Percentiles rank a stretch among this genome's conserved stretches.
phyloP scores from a whole-genome alignment of 768 basidiomycete species.

The Amanita molliuscula region DNA sequence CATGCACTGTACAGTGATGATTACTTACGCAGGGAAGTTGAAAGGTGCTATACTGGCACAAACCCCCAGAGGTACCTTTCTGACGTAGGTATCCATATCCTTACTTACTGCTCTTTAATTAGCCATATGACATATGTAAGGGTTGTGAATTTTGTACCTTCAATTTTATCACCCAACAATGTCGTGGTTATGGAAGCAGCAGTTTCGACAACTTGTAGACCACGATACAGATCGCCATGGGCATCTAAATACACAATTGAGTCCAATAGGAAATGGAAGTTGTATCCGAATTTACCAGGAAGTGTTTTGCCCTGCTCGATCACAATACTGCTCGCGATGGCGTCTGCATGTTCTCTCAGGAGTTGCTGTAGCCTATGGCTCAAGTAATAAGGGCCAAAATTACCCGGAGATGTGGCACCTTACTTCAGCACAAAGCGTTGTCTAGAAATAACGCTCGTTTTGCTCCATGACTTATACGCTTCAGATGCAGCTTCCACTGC shows the following conservation, averaged over 20 bases:
- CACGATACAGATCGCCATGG: conserved; percentile 88
- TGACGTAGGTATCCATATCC: conserved; percentile 93
- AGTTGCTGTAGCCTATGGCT: conserved; percentile 70
- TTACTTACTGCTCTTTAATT: conserved; percentile 51
- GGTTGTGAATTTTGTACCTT: conserved; percentile 44
- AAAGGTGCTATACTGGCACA: conserved; percentile 83
- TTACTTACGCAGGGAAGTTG: conserved; percentile 76
- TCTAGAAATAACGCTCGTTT: conserved; percentile 72
- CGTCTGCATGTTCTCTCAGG: conserved; percentile 78
- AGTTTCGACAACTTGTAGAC: conserved; percentile 80
- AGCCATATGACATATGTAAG: neutral
- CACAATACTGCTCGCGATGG: conserved; percentile 82
- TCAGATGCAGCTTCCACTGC: conserved; percentile 77
- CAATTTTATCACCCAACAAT: conserved; percentile 85
- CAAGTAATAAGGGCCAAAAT: conserved; percentile 1
- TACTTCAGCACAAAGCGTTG: conserved; percentile 88
- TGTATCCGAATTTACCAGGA: conserved; percentile 39
- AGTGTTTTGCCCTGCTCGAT: conserved; percentile 95
- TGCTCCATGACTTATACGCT: conserved; percentile 86
- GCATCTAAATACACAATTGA: conserved; percentile 50
- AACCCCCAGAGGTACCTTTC: conserved; percentile 80
- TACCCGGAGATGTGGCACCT: conserved; percentile 16
- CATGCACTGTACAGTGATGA: neutral
- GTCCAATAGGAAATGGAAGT: neutral
- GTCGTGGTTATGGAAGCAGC: conserved; percentile 75